Percentiles rank a stretch among this genome's conserved stretches.
These are phyloP conservation scores for Neoscytalidium dimidiatum DNA, from an alignment of 2,329 filamentous ascomycete species.

Conservation along the genomic window DNA sequence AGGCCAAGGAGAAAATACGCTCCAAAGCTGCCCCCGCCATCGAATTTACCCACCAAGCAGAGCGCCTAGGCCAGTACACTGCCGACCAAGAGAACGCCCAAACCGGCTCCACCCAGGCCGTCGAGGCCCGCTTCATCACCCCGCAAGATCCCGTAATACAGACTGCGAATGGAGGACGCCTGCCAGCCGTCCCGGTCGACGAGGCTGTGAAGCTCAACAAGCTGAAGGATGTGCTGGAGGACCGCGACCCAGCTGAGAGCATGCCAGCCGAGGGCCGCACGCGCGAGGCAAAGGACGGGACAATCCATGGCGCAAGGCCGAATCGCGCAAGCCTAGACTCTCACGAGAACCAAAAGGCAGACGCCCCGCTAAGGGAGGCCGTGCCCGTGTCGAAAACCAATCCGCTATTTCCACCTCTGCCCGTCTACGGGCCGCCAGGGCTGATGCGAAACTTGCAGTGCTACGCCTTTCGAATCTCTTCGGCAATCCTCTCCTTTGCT, in stretches of 20 bases:
- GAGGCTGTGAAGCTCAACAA: constrained; percentile 72
- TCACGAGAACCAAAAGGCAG: constrained; percentile 46
- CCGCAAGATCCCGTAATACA: constrained; percentile 71
- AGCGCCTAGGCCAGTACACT: constrained; percentile 45
- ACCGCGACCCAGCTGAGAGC: constrained; percentile 35
- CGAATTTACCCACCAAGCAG: constrained; percentile 63
- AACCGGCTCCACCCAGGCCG: constrained; percentile 55
- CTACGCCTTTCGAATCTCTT: constrained; percentile 63
- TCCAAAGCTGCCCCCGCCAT: constrained; percentile 45
- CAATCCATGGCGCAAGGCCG: constrained; percentile 39
- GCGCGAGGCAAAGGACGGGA: constrained; percentile 46
- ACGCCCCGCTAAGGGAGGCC: constrained; percentile 46
- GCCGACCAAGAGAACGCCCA: constrained; percentile 42
- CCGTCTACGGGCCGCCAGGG: constrained; percentile 77
- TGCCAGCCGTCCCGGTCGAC: constrained; percentile 68
- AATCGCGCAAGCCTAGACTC: constrained; percentile 28
- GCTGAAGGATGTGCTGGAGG: constrained; percentile 55
- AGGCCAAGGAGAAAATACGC: constrained; percentile 23
- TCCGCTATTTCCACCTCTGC: constrained; percentile 81
- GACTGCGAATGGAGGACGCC: constrained; percentile 65
- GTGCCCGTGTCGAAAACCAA: constrained; percentile 69
- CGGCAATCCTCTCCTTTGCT: constrained; percentile 73
- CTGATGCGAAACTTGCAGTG: constrained; percentile 66
- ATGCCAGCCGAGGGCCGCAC: constrained; percentile 30
- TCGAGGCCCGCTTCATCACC: constrained; percentile 64